Conservation (phyloP, 331 rosid genomes). For the Malus hybrid region DNA sequence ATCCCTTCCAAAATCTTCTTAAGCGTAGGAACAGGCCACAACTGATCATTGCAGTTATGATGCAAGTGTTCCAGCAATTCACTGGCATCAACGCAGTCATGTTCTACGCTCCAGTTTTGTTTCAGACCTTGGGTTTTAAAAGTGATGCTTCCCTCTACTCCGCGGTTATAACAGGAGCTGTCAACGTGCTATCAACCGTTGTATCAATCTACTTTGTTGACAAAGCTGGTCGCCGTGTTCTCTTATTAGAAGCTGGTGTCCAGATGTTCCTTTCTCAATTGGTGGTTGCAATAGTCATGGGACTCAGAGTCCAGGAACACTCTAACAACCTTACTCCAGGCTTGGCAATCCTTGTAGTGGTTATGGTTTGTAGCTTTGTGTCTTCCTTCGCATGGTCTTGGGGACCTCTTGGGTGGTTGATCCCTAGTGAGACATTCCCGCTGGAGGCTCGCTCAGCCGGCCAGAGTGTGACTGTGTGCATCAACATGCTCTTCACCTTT, state of each 20-base stretch:
- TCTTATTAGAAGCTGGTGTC: conserved; percentile 61
- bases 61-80: conserved; percentile 59
- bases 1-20: conserved; percentile 20
- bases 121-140: conserved; percentile 51
- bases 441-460: conserved; percentile 63
- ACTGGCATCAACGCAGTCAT: conserved; percentile 76
- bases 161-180: conserved; percentile 66
- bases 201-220: conserved; percentile 58
- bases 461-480: conserved; percentile 52
- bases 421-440: conserved; percentile 71
- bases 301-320: conserved; percentile 40
- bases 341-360: conserved; percentile 43
- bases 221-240: conserved; percentile 56
- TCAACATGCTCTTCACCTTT: conserved; percentile 64
- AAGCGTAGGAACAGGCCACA: conserved; percentile 25
- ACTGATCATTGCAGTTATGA: background rate
- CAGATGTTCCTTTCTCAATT: conserved; percentile 73
- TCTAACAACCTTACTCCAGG: conserved; percentile 28
- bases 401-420: conserved; percentile 80
- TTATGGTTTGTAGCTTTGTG: conserved; percentile 60
- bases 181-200: conserved; percentile 56
- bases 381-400: conserved; percentile 76
- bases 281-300: conserved; percentile 39
- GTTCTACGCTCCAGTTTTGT: conserved; percentile 70
- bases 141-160: conserved; percentile 63